These are phyloP conservation scores for Termitomyces sp. DNA, from an alignment of 768 basidiomycete species.

Conservation along the genomic window DNA sequence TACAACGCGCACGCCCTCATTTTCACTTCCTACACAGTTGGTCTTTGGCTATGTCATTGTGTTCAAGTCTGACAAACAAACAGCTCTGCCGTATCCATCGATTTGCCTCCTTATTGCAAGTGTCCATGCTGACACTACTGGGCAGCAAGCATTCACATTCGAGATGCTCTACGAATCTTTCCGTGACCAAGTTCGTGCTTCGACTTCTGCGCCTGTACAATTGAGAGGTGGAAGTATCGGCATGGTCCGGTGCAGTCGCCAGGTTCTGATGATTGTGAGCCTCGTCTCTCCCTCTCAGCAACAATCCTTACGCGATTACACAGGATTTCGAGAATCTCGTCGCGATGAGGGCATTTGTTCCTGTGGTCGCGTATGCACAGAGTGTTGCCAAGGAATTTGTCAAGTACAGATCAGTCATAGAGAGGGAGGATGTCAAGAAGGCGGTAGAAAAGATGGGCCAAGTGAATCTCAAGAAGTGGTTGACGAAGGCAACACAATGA, in stretches of 20 bases:
- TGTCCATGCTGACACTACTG: slow-evolving; percentile 69
- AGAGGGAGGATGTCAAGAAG: slow-evolving; percentile 60
- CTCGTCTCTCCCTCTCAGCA: background rate
- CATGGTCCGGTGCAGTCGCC: slow-evolving; percentile 61
- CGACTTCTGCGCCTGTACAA: slow-evolving; percentile 69
- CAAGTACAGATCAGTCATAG: slow-evolving; percentile 64
- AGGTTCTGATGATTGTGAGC: slow-evolving; percentile 62
- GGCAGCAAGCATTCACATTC: slow-evolving; percentile 81
- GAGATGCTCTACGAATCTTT: slow-evolving; percentile 86
- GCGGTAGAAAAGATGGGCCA: slow-evolving; percentile 64
- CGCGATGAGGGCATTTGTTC: slow-evolving; percentile 48
- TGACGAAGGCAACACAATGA: slow-evolving; percentile 52
- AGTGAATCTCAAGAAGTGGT: slow-evolving; percentile 74
- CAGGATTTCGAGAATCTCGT: slow-evolving; percentile 79
- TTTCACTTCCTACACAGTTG: slow-evolving; percentile 51
- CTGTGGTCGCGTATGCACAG: slow-evolving; percentile 40
- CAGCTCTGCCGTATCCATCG: slow-evolving; percentile 73
- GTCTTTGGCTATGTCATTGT: slow-evolving; percentile 10
- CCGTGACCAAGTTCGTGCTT: slow-evolving; percentile 66
- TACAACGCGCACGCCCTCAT: slow-evolving; percentile 54
- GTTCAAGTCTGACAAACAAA: background rate
- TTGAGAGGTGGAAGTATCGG: slow-evolving; percentile 71
- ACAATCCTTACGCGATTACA: background rate
- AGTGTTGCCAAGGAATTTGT: slow-evolving; percentile 63
- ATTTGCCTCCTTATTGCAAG: slow-evolving; percentile 84